These are phyloP conservation scores for Filosporella fistucella DNA, from an alignment of 495 filamentous ascomycete species.

Conservation along the genomic window DNA sequence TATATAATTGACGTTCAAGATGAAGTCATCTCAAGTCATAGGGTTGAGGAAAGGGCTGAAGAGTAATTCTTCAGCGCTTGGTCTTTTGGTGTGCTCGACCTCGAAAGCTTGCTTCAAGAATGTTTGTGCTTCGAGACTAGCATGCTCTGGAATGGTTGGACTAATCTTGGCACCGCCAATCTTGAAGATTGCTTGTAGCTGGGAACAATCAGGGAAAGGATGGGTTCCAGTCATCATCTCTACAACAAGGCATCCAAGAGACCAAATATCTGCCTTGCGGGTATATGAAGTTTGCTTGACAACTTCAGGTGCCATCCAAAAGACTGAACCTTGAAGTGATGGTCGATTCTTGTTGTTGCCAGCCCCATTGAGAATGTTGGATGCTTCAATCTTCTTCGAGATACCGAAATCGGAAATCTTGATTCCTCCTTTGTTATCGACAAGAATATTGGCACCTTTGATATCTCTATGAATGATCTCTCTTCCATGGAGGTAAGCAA, in stretches of 20 bases:
- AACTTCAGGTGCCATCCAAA: conserved; percentile 99
- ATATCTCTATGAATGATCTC: conserved; percentile 99
- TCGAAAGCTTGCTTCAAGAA: conserved; percentile 92
- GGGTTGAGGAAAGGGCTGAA: conserved; percentile 66
- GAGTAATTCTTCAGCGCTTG: conserved; percentile 86
- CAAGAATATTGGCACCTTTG: conserved; percentile 97
- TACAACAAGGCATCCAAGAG: conserved; percentile 90
- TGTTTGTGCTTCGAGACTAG: conserved; percentile 75
- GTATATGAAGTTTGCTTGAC: conserved; percentile 97
- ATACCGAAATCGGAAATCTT: conserved; percentile 99
- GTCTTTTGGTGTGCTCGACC: conserved; percentile 86
- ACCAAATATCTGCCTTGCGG: conserved; percentile 99
- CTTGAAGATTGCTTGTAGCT: conserved; percentile 97
- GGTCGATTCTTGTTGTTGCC: conserved; percentile 73
- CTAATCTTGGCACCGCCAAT: conserved; percentile 85
- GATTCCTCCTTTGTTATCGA: conserved; percentile 98
- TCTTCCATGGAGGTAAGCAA: conserved; percentile 91
- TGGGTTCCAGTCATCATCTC: conserved; percentile 99
- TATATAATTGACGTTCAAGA: neutral
- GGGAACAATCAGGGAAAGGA: conserved; percentile 94
- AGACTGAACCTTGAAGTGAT: conserved; percentile 93
- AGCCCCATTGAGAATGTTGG: conserved; percentile 46
- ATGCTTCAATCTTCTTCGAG: conserved; percentile 91
- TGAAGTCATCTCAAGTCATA: conserved; percentile 23
- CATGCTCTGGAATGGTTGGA: conserved; percentile 84